These are phyloP conservation scores for Trichoderma atroviride DNA, from an alignment of 2,329 filamentous ascomycete species.

Conservation along the genomic window DNA sequence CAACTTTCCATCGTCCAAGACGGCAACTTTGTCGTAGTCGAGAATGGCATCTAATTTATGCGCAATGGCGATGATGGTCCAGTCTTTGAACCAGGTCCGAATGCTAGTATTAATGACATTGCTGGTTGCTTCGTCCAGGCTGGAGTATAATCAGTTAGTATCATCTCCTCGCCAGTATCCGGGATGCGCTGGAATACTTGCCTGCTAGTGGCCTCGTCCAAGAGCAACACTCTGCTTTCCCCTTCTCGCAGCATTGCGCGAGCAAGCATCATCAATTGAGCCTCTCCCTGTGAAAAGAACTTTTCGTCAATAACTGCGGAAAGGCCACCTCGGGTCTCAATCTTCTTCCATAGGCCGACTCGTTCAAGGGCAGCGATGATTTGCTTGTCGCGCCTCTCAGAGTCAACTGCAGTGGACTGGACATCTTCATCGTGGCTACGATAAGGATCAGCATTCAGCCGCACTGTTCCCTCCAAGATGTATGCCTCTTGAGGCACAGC, in stretches of 20 bases:
- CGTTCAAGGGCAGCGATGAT: neutral
- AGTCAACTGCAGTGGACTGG: neutral
- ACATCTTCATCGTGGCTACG: neutral
- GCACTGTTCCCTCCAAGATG: slow-evolving; percentile 50
- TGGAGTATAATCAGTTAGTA: neutral
- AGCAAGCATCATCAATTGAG: slow-evolving; percentile 30
- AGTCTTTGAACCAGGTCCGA: slow-evolving; percentile 33
- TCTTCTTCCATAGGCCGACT: neutral
- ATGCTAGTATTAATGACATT: neutral
- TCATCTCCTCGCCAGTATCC: neutral
- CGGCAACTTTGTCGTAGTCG: slow-evolving; percentile 53
- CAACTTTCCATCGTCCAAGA: slow-evolving; percentile 53
- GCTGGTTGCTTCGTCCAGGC: neutral
- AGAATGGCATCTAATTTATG: slow-evolving; percentile 40
- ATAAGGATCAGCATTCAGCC: slow-evolving; percentile 52
- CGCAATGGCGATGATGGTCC: slow-evolving; percentile 49
- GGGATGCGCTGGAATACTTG: neutral
- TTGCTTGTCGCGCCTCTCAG: neutral
- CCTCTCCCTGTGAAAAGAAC: slow-evolving; percentile 33
- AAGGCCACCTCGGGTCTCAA: neutral
- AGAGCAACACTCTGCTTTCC: slow-evolving; percentile 38
- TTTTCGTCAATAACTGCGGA: neutral
- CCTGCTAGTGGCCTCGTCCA: slow-evolving; percentile 44
- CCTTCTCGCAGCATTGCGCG: slow-evolving; percentile 34
- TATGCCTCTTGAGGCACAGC: slow-evolving; percentile 55